Percentiles rank a stretch among this genome's conserved stretches.
Conservation (phyloP, 225 moss, liverwort and hornwort species). For the Bryum argenteum region DNA sequence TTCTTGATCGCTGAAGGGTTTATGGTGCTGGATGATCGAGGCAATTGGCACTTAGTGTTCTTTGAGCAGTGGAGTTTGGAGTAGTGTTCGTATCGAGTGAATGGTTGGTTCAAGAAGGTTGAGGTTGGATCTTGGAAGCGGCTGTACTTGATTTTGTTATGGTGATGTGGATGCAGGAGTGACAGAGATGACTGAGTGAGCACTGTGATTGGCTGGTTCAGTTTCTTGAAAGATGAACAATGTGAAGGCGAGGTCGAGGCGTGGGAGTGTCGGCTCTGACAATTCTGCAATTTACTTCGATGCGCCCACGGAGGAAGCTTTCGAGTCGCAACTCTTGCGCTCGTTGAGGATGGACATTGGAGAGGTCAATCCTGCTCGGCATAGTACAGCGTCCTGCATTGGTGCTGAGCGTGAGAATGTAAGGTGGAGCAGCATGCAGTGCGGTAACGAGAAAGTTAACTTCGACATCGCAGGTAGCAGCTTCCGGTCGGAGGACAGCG, state of each 20-base stretch:
- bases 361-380: slow-evolving; percentile 20
- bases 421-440: slow-evolving; percentile 24
- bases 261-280: neutral
- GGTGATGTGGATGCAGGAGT: slow-evolving; percentile 1
- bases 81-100: too few relatives aligned
- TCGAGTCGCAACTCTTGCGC: slow-evolving; percentile 4
- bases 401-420: slow-evolving; percentile 9
- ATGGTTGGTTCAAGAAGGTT: neutral
- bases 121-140: neutral
- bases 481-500: slow-evolving; percentile 50
- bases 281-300: neutral
- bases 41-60: neutral
- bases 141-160: neutral
- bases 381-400: slow-evolving; percentile 30
- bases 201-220: neutral
- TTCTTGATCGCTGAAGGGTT: neutral
- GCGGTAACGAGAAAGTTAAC: slow-evolving; percentile 6
- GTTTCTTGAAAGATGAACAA: slow-evolving; percentile 12
- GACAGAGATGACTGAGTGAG: neutral
- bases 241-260: slow-evolving; percentile 8
- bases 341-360: neutral
- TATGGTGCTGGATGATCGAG: slow-evolving; percentile 8
- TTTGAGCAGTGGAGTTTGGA: neutral
- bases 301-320: slow-evolving; percentile 16
- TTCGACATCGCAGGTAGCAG: slow-evolving; percentile 26